Evolutionary conservation across 225 moss, liverwort and hornwort species (phyloP).

Genomic region (Lunularia cruciata): DNA sequence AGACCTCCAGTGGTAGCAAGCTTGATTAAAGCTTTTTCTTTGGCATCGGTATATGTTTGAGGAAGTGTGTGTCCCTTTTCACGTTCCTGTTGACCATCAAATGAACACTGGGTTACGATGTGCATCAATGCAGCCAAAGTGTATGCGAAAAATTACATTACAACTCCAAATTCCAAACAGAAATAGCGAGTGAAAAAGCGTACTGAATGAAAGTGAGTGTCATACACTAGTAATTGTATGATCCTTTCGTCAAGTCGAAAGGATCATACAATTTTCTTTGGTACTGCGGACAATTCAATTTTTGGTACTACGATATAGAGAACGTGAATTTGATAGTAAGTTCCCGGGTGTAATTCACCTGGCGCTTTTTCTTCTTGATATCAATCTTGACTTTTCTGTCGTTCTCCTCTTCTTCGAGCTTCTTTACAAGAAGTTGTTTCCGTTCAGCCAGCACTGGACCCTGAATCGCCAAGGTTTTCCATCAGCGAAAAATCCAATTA

Average conservation of each 20-base stretch:
- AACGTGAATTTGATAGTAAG: too few relatives aligned
- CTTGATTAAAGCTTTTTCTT: constrained; percentile 82
- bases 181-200: neutral
- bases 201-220: too few relatives aligned
- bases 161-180: neutral
- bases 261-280: too few relatives aligned
- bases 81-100: constrained; percentile 45
- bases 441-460: constrained; percentile 86
- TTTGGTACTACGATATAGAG: too few relatives aligned
- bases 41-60: constrained; percentile 62
- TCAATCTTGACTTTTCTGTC: constrained; percentile 56
- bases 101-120: neutral
- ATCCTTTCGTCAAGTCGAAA: too few relatives aligned
- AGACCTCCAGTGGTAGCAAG: constrained; percentile 92
- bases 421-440: constrained; percentile 71
- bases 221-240: too few relatives aligned
- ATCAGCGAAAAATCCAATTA: neutral
- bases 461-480: constrained; percentile 26
- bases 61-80: constrained; percentile 75
- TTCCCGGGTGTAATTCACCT: constrained; percentile 45
- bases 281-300: too few relatives aligned
- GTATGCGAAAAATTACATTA: neutral
- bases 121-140: neutral
- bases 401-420: constrained; percentile 68
- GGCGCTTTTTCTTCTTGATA: constrained; percentile 64